Conservation (phyloP, 768 basidiomycete species). For the Tubosaeta sp. region DNA sequence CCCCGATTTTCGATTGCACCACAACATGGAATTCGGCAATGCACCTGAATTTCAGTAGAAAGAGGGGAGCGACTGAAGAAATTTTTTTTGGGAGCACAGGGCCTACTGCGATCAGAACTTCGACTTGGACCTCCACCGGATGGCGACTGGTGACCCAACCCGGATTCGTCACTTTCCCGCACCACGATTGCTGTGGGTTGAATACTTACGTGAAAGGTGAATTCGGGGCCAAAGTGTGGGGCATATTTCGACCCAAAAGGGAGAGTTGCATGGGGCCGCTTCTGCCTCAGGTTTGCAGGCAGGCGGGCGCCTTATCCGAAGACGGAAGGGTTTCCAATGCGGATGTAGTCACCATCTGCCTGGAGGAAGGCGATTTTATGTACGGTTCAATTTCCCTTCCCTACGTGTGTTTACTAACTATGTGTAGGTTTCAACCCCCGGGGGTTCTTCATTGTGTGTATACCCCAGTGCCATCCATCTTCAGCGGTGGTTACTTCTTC, state of each 20-base stretch:
- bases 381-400: neutral
- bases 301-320: neutral
- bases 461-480: neutral
- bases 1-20: neutral
- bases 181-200: constrained; percentile 6
- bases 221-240: neutral
- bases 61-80: no score
- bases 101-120: no score
- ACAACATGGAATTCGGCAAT: constrained; percentile 1
- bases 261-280: no score
- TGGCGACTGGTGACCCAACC: constrained; percentile 3
- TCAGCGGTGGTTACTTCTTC: neutral
- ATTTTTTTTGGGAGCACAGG: no score
- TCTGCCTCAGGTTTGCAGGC: no score
- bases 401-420: neutral
- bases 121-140: constrained; percentile 1
- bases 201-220: neutral
- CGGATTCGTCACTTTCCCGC: neutral
- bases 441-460: neutral
- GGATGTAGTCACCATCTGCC: neutral
- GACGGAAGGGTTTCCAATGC: neutral
- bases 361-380: neutral
- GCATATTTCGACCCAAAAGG: neutral
- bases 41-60: neutral
- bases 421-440: neutral